Base-by-base conservation (phyloP, 139 green algal species). In the Coccomyxa sp. region DNA sequence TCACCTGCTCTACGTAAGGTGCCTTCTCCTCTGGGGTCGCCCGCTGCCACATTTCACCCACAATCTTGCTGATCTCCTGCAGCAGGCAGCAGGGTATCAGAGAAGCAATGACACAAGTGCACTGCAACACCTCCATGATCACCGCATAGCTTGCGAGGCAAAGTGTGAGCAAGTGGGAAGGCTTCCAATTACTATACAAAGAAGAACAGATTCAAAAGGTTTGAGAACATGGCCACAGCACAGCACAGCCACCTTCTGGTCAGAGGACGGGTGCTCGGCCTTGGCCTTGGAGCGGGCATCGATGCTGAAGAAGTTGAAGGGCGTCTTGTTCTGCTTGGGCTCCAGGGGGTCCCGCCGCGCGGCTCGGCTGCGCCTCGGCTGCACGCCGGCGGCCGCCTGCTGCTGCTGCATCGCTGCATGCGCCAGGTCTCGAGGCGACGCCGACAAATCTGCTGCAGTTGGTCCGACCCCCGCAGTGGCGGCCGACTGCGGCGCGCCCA, bases 251-350 rank as follows among this genome's bases (percentile, higher is more conserved):
- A 85, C 81, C 21, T 67, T 82, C 59, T 81, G 79, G 28, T 57
- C 63, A 10, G 82, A 10, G 11, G 59, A 58, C 17, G 83, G 83
- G 59, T 84, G 58, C 13, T 57, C 32, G 18, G 77, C 68, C 58
- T 81, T 83, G 12, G 83, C 83, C 14, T 75, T 71, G 38, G 32
- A 30, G 7, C 83, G 68, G 3, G 83, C 83, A 78, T 86, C 83
- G 27, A 83, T 30, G 58, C 79, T 84, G 83, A 86, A 86, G 83
- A 83, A 86, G 79, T 83, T 86, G 83, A 86, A 86, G 57, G 83
- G 79, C 17, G 78, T 82, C 83, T 86, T 86, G 83, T 86, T 86
- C 27, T 79, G 83, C 58, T 86, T 86, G 68, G 83, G 83, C 11
- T 28, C 83, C n/a, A 68, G 13, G 3, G 83, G 83, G 58, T 86